phyloP scores from a whole-genome alignment of 306 rosid genomes.

The Cotoneaster glaucophyllus region DNA sequence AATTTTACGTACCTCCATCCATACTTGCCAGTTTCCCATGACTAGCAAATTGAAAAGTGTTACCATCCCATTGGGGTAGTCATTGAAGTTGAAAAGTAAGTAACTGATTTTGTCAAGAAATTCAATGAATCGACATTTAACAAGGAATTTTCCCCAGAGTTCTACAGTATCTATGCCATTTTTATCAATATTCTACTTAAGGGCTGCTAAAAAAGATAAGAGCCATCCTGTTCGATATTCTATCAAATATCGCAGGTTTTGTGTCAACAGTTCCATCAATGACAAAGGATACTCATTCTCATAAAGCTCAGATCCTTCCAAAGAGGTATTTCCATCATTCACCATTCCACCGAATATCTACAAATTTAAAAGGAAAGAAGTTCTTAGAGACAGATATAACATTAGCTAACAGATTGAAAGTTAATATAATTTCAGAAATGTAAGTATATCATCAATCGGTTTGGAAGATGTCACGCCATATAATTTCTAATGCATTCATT shows the following conservation, averaged over 20 bases:
- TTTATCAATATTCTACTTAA: not conserved
- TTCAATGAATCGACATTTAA: conserved; percentile 8
- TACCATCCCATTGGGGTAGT: conserved; percentile 97
- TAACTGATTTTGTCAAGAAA: conserved; percentile 82
- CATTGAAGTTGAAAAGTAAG: conserved; percentile 85
- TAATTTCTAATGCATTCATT: not conserved
- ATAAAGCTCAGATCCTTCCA: conserved; percentile 64
- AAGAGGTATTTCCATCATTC: conserved; percentile 65
- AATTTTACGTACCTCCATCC: conserved; percentile 65
- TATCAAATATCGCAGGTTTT: not conserved
- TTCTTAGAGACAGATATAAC: conserved; percentile 7
- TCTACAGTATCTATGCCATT: not conserved
- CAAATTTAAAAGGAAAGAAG: conserved; percentile 1
- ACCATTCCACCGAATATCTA: conserved; percentile 91
- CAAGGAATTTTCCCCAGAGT: not conserved
- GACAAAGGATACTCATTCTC: conserved; percentile 82
- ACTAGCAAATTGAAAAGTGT: conserved; percentile 93
- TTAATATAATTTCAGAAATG: not conserved
- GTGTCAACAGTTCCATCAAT: not conserved
- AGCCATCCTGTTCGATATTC: not conserved
- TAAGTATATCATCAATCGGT: not conserved
- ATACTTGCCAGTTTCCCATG: conserved; percentile 66
- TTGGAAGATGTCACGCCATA: not conserved
- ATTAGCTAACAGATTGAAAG: conserved; percentile 9
- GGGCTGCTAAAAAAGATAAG: not conserved